Conservation (phyloP, 345 rosid genomes). For the Reutealis trisperma region DNA sequence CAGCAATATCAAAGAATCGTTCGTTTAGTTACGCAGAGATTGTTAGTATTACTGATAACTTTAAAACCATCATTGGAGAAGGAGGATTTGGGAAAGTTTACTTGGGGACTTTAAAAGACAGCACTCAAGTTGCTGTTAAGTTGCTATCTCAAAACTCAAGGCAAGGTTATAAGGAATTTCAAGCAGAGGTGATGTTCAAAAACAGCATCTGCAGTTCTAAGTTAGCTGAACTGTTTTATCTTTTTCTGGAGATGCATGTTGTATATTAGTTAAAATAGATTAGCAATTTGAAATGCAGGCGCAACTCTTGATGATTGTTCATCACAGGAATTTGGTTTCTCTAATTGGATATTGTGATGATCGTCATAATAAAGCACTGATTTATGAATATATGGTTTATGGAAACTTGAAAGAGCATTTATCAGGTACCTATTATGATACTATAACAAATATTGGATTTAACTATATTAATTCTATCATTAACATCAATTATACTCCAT, state of each 20-base stretch:
- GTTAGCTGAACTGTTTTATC: not conserved
- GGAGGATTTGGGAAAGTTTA: constrained; percentile 62
- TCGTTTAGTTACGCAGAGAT: constrained; percentile 37
- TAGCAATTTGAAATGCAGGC: constrained; percentile 1
- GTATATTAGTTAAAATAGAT: too few species aligned
- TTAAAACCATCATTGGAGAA: constrained; percentile 39
- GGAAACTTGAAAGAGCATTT: not conserved
- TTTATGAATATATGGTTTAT: constrained; percentile 13
- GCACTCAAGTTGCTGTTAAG: constrained; percentile 57
- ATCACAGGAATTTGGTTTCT: constrained; percentile 16
- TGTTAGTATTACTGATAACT: constrained; percentile 43
- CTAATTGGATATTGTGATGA: constrained; percentile 12
- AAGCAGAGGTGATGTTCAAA: constrained; percentile 42
- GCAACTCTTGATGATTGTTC: not conserved
- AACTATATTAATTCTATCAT: too few species aligned
- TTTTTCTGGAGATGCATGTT: too few species aligned
- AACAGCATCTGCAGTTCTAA: not conserved
- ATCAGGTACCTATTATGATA: not conserved
- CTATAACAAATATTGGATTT: too few species aligned
- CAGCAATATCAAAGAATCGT: constrained; percentile 26
- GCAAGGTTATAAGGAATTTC: constrained; percentile 50
- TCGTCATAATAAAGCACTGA: not conserved
- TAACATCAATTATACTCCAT: too few species aligned
- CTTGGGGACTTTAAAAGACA: constrained; percentile 40
- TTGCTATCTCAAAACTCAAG: constrained; percentile 44